Conservation (phyloP, 345 rosid species). For the Arabis hirsuta region DNA sequence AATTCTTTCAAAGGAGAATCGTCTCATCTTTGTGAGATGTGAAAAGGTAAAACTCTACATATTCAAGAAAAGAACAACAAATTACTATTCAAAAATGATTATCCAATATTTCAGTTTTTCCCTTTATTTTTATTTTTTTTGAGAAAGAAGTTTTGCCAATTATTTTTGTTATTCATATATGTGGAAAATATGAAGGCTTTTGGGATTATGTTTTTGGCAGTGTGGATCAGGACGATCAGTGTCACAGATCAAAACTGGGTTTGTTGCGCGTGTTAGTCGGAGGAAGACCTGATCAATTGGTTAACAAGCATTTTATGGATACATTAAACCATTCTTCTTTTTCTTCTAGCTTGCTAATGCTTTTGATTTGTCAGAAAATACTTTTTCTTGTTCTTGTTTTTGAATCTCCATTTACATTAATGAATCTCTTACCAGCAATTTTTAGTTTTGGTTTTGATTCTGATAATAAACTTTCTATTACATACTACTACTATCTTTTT, state of each 20-base stretch:
- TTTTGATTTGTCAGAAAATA: neutral
- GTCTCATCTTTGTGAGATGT: slow-evolving; percentile 67
- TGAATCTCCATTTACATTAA: neutral
- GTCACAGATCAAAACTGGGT: slow-evolving; percentile 77
- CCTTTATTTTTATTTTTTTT: no score
- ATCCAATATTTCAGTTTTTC: no score
- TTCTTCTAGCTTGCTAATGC: neutral
- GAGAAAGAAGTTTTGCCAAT: no score
- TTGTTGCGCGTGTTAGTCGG: slow-evolving; percentile 75
- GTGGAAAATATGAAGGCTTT: no score
- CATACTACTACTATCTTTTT: no score
- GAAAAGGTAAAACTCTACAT: slow-evolving; percentile 52
- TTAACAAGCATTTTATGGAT: no score
- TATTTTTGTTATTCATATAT: neutral
- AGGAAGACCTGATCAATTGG: slow-evolving; percentile 48
- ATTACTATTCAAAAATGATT: no score
- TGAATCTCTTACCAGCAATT: no score
- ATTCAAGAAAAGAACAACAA: neutral
- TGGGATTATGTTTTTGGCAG: slow-evolving; percentile 48
- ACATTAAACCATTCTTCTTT: neutral
- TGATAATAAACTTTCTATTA: no score
- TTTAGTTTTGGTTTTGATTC: neutral
- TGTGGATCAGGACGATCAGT: slow-evolving; percentile 85
- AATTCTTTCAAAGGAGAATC: slow-evolving; percentile 61
- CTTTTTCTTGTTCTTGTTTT: neutral